Evolutionary conservation across 208 protist species (phyloP).

Genomic region (Acanthamoeba culbertsoni): DNA sequence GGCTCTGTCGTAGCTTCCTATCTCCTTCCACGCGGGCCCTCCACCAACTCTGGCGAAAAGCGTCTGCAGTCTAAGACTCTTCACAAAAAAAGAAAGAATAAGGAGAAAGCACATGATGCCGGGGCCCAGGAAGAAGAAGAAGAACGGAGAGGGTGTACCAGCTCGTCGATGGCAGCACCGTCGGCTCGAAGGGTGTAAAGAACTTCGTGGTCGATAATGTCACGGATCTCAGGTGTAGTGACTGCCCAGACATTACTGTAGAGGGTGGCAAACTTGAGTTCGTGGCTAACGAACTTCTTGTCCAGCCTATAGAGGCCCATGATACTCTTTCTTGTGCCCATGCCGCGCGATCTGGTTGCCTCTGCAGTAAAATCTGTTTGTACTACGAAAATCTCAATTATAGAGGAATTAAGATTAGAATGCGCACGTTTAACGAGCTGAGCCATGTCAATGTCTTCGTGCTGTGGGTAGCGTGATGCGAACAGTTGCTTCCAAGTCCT

Average conservation of each 20-base stretch:
- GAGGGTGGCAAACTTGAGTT: neutral
- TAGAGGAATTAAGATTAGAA: neutral
- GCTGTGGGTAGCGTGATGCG: neutral
- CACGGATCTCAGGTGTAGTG: neutral
- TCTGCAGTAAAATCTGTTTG: neutral
- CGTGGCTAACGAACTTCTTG: neutral
- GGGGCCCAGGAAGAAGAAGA: neutral
- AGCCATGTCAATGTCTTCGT: neutral
- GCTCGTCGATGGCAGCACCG: neutral
- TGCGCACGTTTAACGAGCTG: neutral
- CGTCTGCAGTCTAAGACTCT: neutral
- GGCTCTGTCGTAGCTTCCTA: neutral
- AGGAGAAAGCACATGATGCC: neutral
- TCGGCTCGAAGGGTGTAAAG: neutral
- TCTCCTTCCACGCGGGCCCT: neutral
- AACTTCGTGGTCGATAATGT: neutral
- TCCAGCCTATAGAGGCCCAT: neutral
- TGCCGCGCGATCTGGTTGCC: neutral
- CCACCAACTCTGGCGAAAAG: too few species aligned
- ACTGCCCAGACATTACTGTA: neutral
- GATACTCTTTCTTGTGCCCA: neutral
- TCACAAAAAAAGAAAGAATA: neutral
- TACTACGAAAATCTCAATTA: neutral
- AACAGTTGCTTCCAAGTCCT: slow-evolving; percentile 14
- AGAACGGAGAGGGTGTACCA: neutral